Base-by-base conservation (phyloP, 805 yeast species). In the Wickerhamiella hasegawae region DNA sequence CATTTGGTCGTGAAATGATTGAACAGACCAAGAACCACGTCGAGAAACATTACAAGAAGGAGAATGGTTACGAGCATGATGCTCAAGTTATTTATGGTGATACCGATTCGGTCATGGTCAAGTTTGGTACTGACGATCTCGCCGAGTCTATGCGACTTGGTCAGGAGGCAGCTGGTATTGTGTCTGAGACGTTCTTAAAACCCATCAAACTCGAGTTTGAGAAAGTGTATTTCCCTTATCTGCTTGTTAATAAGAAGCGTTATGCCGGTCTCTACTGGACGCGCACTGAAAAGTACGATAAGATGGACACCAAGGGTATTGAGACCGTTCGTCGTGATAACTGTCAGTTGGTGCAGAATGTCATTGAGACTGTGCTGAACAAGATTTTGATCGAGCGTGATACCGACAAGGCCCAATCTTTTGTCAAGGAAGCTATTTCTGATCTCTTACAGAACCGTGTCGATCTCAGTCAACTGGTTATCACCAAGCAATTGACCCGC, bases 181-280 rank as follows among this genome's bases (percentile, higher is more conserved):
- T 90, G 2, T 84, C 97, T 0, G 63, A 69, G 37, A 59, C 69
- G 39, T 90, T 90, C 57, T 63, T 72, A 31, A 65, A 75, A 31
- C 99, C 99, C 1, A 90, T 90, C 54, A 87, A 84, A 50, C 63
- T 90, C 38, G 99, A 90, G 55, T 90, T 90, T 53, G 99, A 90
- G 54, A 90, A 90, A 54, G 96, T 85, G 4, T 90, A 90, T 53
- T 90, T 71, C 57, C 99, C 99, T 2, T 90, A 90, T 52, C 61
- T 90, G 44, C 64, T 90, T 53, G 90, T 90, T 53, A 90, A 87
- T 62, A 90, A 90, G 58, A 90, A 90, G 59, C 69, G 99, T 56
- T 90, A 90, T 52, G 99, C 98, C 2, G 99, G 99, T 0, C 63
- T 90, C 30, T 87, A 76, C 52, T 90, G 98, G 98, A 90, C 98